A percentile compares a stretch with the other conserved stretches of the same genome.
These are phyloP conservation scores for Tolypocladium amazonense DNA, from an alignment of 2,329 filamentous ascomycete species.

Conservation along the genomic window DNA sequence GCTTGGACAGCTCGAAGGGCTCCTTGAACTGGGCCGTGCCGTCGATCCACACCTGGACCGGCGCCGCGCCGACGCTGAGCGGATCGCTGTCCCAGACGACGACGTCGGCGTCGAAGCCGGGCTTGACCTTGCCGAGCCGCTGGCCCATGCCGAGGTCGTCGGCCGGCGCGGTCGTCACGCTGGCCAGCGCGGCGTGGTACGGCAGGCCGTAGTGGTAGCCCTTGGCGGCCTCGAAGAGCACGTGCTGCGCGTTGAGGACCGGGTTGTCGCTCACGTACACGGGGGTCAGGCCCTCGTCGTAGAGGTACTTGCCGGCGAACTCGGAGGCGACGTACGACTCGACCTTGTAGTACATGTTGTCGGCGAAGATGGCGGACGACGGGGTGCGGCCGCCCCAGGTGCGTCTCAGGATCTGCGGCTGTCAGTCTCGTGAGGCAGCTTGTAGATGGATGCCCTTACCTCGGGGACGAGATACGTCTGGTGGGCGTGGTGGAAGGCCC, in stretches of 20 bases:
- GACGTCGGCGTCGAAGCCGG: constrained; percentile 50
- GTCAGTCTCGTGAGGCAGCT: background rate
- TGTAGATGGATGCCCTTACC: constrained; percentile 18
- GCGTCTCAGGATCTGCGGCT: constrained; percentile 38
- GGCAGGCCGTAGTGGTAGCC: constrained; percentile 49
- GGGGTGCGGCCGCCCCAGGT: constrained; percentile 42
- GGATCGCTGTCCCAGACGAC: constrained; percentile 55
- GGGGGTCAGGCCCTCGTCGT: constrained; percentile 52
- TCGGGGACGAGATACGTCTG: constrained; percentile 58
- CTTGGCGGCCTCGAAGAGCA: constrained; percentile 55
- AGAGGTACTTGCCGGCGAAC: constrained; percentile 54
- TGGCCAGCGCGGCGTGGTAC: constrained; percentile 47
- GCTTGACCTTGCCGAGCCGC: constrained; percentile 49
- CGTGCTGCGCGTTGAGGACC: constrained; percentile 58
- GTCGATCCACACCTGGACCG: constrained; percentile 54
- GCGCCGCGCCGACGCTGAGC: constrained; percentile 46
- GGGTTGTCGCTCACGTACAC: constrained; percentile 65
- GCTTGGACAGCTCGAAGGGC: constrained; percentile 44
- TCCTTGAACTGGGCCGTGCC: constrained; percentile 43
- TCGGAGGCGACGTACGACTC: constrained; percentile 56
- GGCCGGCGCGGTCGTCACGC: constrained; percentile 48
- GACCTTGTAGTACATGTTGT: constrained; percentile 64
- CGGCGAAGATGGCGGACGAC: constrained; percentile 56
- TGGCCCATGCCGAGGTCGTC: constrained; percentile 46
- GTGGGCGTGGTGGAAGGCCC: constrained; percentile 61